These are phyloP conservation scores for Candida sanyaensis DNA, from an alignment of 1,139 yeast genomes.

Conservation along the genomic window DNA sequence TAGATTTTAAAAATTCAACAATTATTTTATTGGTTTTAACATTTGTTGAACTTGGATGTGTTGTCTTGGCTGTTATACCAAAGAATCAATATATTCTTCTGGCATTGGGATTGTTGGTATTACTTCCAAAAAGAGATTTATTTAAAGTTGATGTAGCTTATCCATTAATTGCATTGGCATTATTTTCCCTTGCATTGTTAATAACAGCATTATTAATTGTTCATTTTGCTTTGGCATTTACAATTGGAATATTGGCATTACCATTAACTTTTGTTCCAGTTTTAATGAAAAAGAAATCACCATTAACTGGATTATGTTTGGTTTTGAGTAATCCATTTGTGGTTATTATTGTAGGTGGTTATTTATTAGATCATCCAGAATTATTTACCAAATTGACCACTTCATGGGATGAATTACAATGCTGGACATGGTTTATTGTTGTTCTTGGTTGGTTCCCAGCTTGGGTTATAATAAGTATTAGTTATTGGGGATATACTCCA, in stretches of 20 bases:
- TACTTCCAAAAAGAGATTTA: slow-evolving; percentile 13
- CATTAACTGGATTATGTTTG: slow-evolving; percentile 35
- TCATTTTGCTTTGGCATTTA: slow-evolving; percentile 79
- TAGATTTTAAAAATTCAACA: slow-evolving; percentile 27
- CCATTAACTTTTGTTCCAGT: slow-evolving; percentile 72
- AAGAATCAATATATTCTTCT: slow-evolving; percentile 17
- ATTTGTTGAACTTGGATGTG: slow-evolving; percentile 33
- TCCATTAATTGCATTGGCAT: slow-evolving; percentile 42
- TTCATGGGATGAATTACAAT: slow-evolving; percentile 70
- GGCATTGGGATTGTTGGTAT: slow-evolving; percentile 17
- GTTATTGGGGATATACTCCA: slow-evolving; percentile 16
- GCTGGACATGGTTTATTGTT: slow-evolving; percentile 86
- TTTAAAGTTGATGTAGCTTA: slow-evolving; percentile 25
- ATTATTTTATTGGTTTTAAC: slow-evolving; percentile 33
- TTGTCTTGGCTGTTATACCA: slow-evolving; percentile 25
- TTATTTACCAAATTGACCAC: slow-evolving; percentile 53
- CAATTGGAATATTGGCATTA: slow-evolving; percentile 64
- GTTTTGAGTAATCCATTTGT: slow-evolving; percentile 59
- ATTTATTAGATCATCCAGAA: slow-evolving; percentile 30
- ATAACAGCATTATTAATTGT: slow-evolving; percentile 76
- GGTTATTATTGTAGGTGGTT: slow-evolving; percentile 36
- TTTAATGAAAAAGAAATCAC: slow-evolving; percentile 20
- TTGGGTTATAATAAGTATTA: slow-evolving; percentile 60
- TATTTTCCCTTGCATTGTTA: slow-evolving; percentile 65
- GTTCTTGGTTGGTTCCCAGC: slow-evolving; percentile 80